Percentiles rank a stretch among this genome's conserved stretches.
Conservation (phyloP, 441 rosid genomes). For the Raphanus hybrid region DNA sequence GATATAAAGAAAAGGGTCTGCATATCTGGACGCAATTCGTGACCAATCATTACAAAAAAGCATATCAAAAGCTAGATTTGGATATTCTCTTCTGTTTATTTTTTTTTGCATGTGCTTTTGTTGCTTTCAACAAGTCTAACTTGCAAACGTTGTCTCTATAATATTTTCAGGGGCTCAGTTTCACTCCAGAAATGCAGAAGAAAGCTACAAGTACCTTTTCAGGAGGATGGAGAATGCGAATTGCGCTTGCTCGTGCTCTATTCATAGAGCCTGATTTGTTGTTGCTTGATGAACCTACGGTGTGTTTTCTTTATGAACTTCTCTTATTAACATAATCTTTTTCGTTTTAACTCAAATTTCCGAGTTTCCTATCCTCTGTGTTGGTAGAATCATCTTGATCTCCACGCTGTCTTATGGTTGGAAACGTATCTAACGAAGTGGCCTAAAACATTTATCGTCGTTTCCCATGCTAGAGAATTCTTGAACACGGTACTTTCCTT, state of each 20-base stretch:
- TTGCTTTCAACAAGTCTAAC: conserved; percentile 17
- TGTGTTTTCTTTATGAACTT: conserved; percentile 40
- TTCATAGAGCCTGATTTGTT: conserved; percentile 93
- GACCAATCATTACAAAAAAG: conserved; percentile 21
- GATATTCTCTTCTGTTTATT: conserved; percentile 6
- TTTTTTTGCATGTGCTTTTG: conserved; percentile 19
- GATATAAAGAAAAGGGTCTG: conserved; percentile 20
- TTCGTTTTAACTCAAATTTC: conserved; percentile 12
- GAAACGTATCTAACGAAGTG: conserved; percentile 92
- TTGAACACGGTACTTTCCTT: conserved; percentile 70
- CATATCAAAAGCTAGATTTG: conserved; percentile 19
- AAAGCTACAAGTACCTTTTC: conserved; percentile 86
- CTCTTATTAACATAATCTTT: not conserved
- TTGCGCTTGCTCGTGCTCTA: conserved; percentile 94
- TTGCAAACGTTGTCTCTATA: too few species aligned
- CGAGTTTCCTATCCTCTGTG: conserved; percentile 24
- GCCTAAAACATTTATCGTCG: conserved; percentile 97
- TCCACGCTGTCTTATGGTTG: conserved; percentile 97
- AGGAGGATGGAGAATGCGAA: conserved; percentile 99
- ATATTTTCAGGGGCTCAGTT: conserved; percentile 82
- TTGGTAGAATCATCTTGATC: conserved; percentile 98
- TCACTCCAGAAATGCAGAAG: conserved; percentile 89
- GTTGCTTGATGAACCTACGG: conserved; percentile 98
- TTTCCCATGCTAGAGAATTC: conserved; percentile 98
- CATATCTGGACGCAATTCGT: conserved; percentile 33